Conservation (phyloP, 768 basidiomycete species). For the Tylopilus rubrobrunneus region DNA sequence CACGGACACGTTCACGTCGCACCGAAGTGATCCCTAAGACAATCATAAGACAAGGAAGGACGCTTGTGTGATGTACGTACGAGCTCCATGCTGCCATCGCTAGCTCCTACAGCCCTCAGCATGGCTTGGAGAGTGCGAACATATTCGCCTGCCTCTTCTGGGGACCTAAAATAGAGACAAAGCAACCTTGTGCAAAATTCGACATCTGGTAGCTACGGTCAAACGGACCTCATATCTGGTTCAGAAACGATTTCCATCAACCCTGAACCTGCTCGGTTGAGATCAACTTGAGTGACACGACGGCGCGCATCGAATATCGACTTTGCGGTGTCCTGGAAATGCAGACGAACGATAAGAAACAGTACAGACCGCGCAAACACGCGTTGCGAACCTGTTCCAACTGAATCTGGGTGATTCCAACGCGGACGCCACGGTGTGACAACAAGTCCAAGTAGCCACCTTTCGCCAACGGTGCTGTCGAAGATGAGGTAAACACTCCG, state of each 20-base stretch:
- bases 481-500: not conserved
- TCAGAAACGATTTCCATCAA: slow-evolving; percentile 96
- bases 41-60: not conserved
- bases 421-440: slow-evolving; percentile 33
- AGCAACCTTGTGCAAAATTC: not conserved
- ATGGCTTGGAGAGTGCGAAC: slow-evolving; percentile 79
- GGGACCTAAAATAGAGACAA: slow-evolving; percentile 41
- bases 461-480: slow-evolving; percentile 71
- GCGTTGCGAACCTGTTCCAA: slow-evolving; percentile 74
- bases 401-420: slow-evolving; percentile 93
- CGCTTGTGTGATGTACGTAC: slow-evolving; percentile 37
- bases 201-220: not conserved
- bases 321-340: slow-evolving; percentile 84
- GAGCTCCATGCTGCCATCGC: slow-evolving; percentile 97
- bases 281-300: slow-evolving; percentile 63
- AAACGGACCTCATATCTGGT: slow-evolving; percentile 71
- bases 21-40: slow-evolving; percentile 82
- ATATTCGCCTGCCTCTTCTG: slow-evolving; percentile 89
- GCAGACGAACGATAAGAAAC: not conserved
- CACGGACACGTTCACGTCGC: slow-evolving; percentile 94
- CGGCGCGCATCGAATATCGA: slow-evolving; percentile 57
- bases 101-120: slow-evolving; percentile 78
- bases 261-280: slow-evolving; percentile 86
- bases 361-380: not conserved
- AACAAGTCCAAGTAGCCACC: slow-evolving; percentile 56